Conservation (phyloP, 768 basidiomycete genomes). For the Chalciporus sphaerocephalus region DNA sequence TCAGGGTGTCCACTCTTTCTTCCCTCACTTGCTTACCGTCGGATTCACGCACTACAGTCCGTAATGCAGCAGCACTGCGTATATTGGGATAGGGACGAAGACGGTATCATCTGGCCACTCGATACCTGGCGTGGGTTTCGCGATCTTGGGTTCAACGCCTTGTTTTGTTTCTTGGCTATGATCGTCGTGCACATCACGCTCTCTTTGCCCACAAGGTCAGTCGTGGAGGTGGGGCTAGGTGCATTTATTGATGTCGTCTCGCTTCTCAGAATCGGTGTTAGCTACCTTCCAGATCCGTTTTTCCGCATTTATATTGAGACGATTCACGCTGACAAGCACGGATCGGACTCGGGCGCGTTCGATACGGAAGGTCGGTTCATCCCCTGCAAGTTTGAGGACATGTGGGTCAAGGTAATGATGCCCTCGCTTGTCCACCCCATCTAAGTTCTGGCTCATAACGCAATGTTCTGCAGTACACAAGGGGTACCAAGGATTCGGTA, state of each 20-base stretch:
- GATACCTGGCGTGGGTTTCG: slow-evolving; percentile 42
- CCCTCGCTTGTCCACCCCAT: no score
- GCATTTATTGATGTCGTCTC: not conserved
- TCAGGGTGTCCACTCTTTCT: slow-evolving; percentile 8
- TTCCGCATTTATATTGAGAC: slow-evolving; percentile 35
- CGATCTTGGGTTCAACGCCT: slow-evolving; percentile 38
- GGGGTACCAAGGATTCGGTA: not conserved
- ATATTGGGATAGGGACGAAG: slow-evolving; percentile 39
- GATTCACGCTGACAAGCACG: slow-evolving; percentile 40
- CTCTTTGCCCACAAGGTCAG: slow-evolving; percentile 34
- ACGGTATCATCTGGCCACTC: slow-evolving; percentile 42
- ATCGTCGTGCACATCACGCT: slow-evolving; percentile 34
- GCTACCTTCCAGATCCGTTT: slow-evolving; percentile 38
- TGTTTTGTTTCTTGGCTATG: slow-evolving; percentile 33
- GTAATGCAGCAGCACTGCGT: slow-evolving; percentile 40
- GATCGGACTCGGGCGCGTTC: slow-evolving; percentile 40
- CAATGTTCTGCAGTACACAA: slow-evolving; percentile 13
- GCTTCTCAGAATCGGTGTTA: slow-evolving; percentile 14
- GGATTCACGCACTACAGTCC: slow-evolving; percentile 18
- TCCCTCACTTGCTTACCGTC: not conserved
- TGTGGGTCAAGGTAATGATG: slow-evolving; percentile 38
- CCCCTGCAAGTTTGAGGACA: slow-evolving; percentile 40
- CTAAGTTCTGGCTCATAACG: not conserved
- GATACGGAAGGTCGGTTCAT: slow-evolving; percentile 40
- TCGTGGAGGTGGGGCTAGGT: not conserved